These are phyloP conservation scores for Coniochaeta hoffmannii DNA, from an alignment of 2,329 filamentous ascomycete species.

Conservation along the genomic window DNA sequence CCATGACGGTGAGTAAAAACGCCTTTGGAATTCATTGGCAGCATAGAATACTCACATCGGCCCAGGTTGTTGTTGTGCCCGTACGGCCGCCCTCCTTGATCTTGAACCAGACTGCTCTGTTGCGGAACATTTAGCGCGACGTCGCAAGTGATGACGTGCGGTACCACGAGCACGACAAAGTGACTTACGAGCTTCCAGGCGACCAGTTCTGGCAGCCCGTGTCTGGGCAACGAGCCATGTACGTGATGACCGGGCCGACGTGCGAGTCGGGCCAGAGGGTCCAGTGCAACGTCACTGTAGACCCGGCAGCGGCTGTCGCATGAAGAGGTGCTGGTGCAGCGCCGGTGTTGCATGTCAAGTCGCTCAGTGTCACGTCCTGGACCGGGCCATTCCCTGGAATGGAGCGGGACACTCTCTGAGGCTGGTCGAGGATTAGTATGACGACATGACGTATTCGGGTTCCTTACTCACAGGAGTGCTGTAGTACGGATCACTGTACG, in stretches of 20 bases:
- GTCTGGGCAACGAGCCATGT: slow-evolving; percentile 52
- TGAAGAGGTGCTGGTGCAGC: slow-evolving; percentile 45
- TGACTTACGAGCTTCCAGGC: slow-evolving; percentile 32
- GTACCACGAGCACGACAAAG: neutral
- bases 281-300: slow-evolving; percentile 45
- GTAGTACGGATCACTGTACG: slow-evolving; percentile 35
- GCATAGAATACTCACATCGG: slow-evolving; percentile 22
- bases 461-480: slow-evolving; percentile 11
- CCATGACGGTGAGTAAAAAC: too few species aligned
- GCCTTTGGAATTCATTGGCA: too few species aligned
- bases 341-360: slow-evolving; percentile 46
- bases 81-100: slow-evolving; percentile 40
- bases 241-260: slow-evolving; percentile 48
- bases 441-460: neutral
- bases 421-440: slow-evolving; percentile 14
- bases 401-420: slow-evolving; percentile 46
- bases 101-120: slow-evolving; percentile 47
- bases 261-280: slow-evolving; percentile 44
- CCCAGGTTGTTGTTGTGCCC: slow-evolving; percentile 44
- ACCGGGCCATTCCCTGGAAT: slow-evolving; percentile 53
- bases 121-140: slow-evolving; percentile 11
- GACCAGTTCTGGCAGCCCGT: slow-evolving; percentile 40
- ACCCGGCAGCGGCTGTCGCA: slow-evolving; percentile 44
- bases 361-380: slow-evolving; percentile 41
- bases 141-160: neutral